phyloP scores from a whole-genome alignment of 2,329 filamentous ascomycete genomes.

The Paracamarosporium sp. region DNA sequence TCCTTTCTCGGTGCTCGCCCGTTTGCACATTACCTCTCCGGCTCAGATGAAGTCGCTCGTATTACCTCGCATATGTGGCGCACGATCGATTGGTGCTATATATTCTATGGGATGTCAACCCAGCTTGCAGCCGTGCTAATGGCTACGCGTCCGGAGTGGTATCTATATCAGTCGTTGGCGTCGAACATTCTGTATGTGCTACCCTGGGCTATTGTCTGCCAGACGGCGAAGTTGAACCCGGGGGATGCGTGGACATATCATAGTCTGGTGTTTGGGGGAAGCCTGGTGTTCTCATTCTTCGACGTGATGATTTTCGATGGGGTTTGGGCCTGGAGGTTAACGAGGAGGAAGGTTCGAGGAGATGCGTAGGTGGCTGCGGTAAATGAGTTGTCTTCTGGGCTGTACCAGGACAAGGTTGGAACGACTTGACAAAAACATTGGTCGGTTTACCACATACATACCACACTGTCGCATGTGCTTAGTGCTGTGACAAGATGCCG shows the following conservation, averaged over 20 bases:
- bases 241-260: conserved; percentile 72
- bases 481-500: no score
- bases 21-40: conserved; percentile 69
- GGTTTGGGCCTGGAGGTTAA: conserved; percentile 61
- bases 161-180: conserved; percentile 69
- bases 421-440: no score
- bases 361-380: neutral
- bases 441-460: no score
- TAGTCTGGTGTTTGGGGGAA: conserved; percentile 70
- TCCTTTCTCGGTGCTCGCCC: conserved; percentile 64
- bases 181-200: conserved; percentile 74
- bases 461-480: no score
- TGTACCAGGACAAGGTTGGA: no score
- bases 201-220: conserved; percentile 72
- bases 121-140: conserved; percentile 71
- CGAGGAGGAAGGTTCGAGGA: conserved; percentile 10
- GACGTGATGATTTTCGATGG: conserved; percentile 58
- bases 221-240: conserved; percentile 45
- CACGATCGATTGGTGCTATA: conserved; percentile 66
- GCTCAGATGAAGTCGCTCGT: conserved; percentile 61
- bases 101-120: conserved; percentile 71
- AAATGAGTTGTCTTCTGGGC: no score
- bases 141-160: conserved; percentile 70
- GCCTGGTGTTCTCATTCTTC: conserved; percentile 71
- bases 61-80: conserved; percentile 72